These are phyloP conservation scores for Aspergillus carlsbadensis DNA, from an alignment of 495 filamentous ascomycete species.

Conservation along the genomic window DNA sequence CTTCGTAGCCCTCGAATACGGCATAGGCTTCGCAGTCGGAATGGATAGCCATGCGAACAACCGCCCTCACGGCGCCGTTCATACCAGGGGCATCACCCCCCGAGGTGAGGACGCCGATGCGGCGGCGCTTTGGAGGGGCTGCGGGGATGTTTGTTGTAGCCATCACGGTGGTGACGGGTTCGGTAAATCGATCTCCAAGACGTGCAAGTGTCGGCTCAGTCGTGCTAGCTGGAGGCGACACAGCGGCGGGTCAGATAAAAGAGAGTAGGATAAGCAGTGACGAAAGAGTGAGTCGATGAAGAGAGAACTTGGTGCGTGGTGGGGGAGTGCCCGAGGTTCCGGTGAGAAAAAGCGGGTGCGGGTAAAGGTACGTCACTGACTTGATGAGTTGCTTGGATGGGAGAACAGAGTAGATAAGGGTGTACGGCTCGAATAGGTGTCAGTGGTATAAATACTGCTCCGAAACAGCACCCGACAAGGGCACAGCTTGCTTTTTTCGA, in stretches of 20 bases:
- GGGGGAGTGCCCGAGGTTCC: slow-evolving; percentile 29
- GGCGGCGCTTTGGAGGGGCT: slow-evolving; percentile 60
- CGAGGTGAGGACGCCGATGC: slow-evolving; percentile 93
- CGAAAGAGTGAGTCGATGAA: slow-evolving; percentile 14
- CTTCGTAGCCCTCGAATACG: slow-evolving; percentile 95
- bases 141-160: slow-evolving; percentile 33
- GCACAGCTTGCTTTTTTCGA: no score
- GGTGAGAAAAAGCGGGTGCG: slow-evolving; percentile 49
- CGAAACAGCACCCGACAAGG: no score
- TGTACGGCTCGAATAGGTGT: no score
- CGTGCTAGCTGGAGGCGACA: slow-evolving; percentile 7
- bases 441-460: no score
- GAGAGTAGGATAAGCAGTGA: slow-evolving; percentile 9
- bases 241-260: slow-evolving; percentile 11
- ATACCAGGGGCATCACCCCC: slow-evolving; percentile 98
- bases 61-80: slow-evolving; percentile 92
- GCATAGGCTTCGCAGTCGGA: slow-evolving; percentile 84
- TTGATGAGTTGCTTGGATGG: neutral
- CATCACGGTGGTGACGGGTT: slow-evolving; percentile 25
- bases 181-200: slow-evolving; percentile 7
- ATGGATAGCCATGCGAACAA: slow-evolving; percentile 89
- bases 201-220: slow-evolving; percentile 4
- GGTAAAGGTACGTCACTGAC: slow-evolving; percentile 39
- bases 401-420: neutral
- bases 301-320: slow-evolving; percentile 17